Evolutionary conservation across 2,329 filamentous ascomycete species (phyloP), one percentile per base, ranked within the genome.

Genomic region (Chaetomium sp.): DNA sequence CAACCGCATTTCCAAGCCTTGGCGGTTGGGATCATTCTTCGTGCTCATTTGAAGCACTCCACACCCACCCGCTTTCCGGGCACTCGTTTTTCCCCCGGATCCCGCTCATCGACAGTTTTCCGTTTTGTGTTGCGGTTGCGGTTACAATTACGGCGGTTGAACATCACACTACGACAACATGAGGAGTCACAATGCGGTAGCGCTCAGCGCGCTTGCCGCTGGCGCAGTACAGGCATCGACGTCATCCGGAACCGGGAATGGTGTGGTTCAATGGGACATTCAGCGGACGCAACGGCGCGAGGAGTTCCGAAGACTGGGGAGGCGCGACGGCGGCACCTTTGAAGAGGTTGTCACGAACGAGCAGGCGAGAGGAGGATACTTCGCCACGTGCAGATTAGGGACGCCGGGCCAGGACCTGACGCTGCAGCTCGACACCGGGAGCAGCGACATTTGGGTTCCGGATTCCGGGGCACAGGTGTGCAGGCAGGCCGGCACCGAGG

Each of bases 361-460:
- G 52, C 63, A 67, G 50, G 61, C 62, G 6, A 64, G 70, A 47
- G 80, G 80, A 38, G 71, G 76, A 38, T 85, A 85, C 66, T 84
- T 82, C 63, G 76, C 79, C 14, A 76, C 76, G 27, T 77, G 83
- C 58, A 69, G 71, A 33, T 66, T 86, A 32, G 84, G 84, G 14
- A 83, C 77, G 6, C 82, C 83, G 0, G 68, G 70, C 10, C 83
- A 86, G 64, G 68, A 76, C 4, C 58, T 86, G 42, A 77, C 74
- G 1, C 68, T 86, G 52, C 80, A 84, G 66, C 73, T 86, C 45
- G 83, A 86, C 68, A 86, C 83, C 0, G 84, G 82, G 43, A 85
- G 81, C 64, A 84, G 81, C 58, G 84, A 87, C 69, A 76, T 82
- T 27, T 86, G 84, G 83, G 75, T 86, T 41, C 76, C 78, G 11